Evolutionary conservation across 139 green algal genomes (phyloP).

Genomic region (Chlamydomonas schloesseri): DNA sequence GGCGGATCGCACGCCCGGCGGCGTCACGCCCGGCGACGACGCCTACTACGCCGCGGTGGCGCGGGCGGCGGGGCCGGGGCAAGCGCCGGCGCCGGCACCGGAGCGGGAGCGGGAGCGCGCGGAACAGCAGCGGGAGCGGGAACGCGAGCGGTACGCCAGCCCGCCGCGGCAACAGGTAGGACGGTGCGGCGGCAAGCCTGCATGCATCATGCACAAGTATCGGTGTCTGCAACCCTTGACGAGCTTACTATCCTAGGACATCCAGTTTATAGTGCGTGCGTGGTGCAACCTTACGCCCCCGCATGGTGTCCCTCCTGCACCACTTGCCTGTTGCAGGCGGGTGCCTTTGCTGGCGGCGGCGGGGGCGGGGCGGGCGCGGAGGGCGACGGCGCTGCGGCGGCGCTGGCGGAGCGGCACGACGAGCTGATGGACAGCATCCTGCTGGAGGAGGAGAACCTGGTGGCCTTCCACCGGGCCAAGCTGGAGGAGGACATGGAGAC

Average conservation of each 20-base stretch:
- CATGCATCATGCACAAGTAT: no score
- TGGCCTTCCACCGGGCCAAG: constrained; percentile 86
- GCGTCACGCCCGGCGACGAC: constrained; percentile 70
- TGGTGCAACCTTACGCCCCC: no score
- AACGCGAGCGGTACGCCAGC: constrained; percentile 6
- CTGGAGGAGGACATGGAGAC: constrained; percentile 92
- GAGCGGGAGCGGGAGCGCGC: constrained; percentile 7
- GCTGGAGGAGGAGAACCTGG: constrained; percentile 91
- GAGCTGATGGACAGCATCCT: constrained; percentile 86
- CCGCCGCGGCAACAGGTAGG: constrained; percentile 2
- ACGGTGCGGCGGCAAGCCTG: background rate
- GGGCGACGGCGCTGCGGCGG: background rate
- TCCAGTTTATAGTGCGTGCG: no score
- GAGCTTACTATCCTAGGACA: no score
- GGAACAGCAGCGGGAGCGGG: constrained; percentile 12
- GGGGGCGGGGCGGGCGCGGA: background rate
- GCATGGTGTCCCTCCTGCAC: background rate
- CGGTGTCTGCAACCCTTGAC: no score
- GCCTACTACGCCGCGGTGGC: constrained; percentile 62
- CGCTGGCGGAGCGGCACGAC: constrained; percentile 44
- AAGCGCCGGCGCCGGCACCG: background rate
- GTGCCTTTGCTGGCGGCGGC: background rate
- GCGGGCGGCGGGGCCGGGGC: constrained; percentile 1
- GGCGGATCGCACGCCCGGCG: constrained; percentile 64
- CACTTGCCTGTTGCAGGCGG: background rate